Evolutionary conservation across 345 rosid genomes (phyloP), one percentile per base, ranked within the genome.

Genomic region (Tarenaya hassleriana): DNA sequence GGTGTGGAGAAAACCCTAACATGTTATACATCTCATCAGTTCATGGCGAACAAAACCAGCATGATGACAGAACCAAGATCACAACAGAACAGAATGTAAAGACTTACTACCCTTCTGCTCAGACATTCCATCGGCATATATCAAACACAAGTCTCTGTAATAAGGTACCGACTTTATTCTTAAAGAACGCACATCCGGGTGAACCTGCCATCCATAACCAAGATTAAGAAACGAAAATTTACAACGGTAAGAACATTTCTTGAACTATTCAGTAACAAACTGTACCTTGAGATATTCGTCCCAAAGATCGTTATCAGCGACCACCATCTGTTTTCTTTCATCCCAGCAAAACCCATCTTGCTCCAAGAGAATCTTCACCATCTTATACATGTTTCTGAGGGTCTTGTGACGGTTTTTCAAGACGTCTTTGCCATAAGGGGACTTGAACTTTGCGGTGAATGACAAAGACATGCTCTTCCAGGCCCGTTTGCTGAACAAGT

Each of bases 401-500:
- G 92, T 79, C 50, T 85, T 83, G 46, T 79, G 84, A 8, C 88
- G 62, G 44, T 81, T 86, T 53, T 89, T 89, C 11, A 86, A 61
- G 50, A 86, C 80, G 42, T 89, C 90, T 61, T 76, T 79, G 19
- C 78, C 90, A 19, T 73, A 83, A 18, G 74, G 76, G 61, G 70
- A 76, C 33, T 70, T 73, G 73, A 89, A 86, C 46, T 68, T 89
- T 0, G 71, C 65, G 43, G 79, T 73, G 76, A 84, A 86, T 73
- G 74, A 37, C 10, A 62, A 60, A n/a, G 76, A 58, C 97, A 89
- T 85, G 13, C 68, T 55, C 70, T 83, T 83, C 97, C 95, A 89
- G 17, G 97, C 95, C 21, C 84, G 73, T 63, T 81, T 81, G 55
- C 92, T 79, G 61, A 83, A 89, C 35, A 81, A 65, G 55, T 75